Conservation (phyloP, 2,329 filamentous ascomycete species). For the Penicillium sp. region DNA sequence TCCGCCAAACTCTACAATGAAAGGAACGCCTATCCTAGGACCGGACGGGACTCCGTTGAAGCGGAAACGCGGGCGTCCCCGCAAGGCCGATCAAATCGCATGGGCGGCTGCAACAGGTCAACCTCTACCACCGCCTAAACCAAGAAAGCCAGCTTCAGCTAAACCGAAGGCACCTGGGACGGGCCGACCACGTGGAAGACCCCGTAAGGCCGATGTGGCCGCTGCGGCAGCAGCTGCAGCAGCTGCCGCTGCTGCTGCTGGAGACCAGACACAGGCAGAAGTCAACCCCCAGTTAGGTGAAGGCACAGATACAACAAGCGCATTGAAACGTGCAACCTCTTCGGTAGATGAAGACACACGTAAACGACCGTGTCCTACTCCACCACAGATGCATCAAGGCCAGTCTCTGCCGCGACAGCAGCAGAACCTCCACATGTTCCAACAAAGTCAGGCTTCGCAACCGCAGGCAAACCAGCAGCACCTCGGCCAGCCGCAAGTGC, state of each 20-base stretch:
- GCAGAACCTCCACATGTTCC: slow-evolving; percentile 17
- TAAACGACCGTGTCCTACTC: slow-evolving; percentile 20
- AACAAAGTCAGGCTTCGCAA: slow-evolving; percentile 8
- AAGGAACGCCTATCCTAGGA: slow-evolving; percentile 17
- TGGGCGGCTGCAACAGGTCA: slow-evolving; percentile 23
- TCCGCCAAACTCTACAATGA: slow-evolving; percentile 4
- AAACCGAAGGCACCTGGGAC: slow-evolving; percentile 30
- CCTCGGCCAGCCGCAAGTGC: slow-evolving; percentile 11
- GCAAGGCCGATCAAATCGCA: slow-evolving; percentile 29
- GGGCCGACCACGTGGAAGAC: slow-evolving; percentile 35
- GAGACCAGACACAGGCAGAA: slow-evolving; percentile 17
- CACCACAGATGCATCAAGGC: slow-evolving; percentile 20
- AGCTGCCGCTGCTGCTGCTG: slow-evolving; percentile 24
- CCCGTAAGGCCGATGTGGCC: slow-evolving; percentile 35
- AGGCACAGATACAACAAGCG: slow-evolving; percentile 7
- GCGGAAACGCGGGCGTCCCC: slow-evolving; percentile 34
- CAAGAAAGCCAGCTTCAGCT: slow-evolving; percentile 5
- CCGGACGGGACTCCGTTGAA: slow-evolving; percentile 28
- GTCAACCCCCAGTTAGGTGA: slow-evolving; percentile 10
- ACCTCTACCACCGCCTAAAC: slow-evolving; percentile 17
- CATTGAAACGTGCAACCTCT: slow-evolving; percentile 11
- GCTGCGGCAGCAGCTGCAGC: slow-evolving; percentile 28
- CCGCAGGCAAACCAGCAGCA: slow-evolving; percentile 18
- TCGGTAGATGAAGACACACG: slow-evolving; percentile 16
- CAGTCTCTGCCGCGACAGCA: slow-evolving; percentile 15